Evolutionary conservation across 139 green algal species (phyloP).

Genomic region (Chlamydomonas incerta): DNA sequence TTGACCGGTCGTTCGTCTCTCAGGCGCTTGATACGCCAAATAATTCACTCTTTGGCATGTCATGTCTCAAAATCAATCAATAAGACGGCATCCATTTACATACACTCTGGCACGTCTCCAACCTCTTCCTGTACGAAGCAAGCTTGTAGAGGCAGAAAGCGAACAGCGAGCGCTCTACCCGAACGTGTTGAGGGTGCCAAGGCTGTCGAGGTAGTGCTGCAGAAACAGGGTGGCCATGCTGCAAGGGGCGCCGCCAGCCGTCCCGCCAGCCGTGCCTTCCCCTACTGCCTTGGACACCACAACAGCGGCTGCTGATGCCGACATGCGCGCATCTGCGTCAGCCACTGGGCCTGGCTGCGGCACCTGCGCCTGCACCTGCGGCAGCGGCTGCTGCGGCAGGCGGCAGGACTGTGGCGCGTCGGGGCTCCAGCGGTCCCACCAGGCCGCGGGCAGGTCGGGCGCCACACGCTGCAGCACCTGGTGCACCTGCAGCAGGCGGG

Average conservation of each 20-base stretch:
- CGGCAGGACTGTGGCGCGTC: constrained; percentile 28
- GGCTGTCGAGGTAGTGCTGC: constrained; percentile 47
- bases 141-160: too few species aligned
- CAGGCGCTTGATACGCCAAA: too few species aligned
- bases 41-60: too few species aligned
- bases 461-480: neutral
- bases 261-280: too few species aligned
- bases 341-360: too few species aligned
- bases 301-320: neutral
- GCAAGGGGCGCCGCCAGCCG: neutral
- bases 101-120: too few species aligned
- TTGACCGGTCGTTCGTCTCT: too few species aligned
- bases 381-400: neutral
- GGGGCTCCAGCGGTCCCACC: constrained; percentile 47
- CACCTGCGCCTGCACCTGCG: neutral
- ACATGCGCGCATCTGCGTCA: too few species aligned
- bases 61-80: too few species aligned
- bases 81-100: too few species aligned
- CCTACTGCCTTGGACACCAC: neutral
- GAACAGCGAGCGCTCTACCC: neutral
- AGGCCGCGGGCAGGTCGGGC: constrained; percentile 8
- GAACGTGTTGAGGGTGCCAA: constrained; percentile 40
- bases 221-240: constrained; percentile 53
- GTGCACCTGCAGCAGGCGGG: constrained; percentile 26
- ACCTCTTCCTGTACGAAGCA: too few species aligned